These are phyloP conservation scores for Aaosphaeria arxii DNA, from an alignment of 2,329 filamentous ascomycete genomes.

Conservation along the genomic window DNA sequence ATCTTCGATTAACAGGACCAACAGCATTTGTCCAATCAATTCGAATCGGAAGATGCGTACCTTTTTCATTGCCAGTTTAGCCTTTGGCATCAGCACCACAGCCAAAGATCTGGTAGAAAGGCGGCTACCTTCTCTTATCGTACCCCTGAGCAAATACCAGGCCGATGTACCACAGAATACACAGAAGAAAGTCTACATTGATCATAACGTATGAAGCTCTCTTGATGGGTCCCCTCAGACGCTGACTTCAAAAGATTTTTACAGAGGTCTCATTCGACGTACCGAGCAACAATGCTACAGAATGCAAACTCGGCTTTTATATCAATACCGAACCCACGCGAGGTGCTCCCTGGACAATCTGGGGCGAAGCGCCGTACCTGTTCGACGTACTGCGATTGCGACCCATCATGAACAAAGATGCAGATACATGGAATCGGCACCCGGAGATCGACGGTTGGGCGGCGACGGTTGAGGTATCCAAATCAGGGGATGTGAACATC, in stretches of 20 bases:
- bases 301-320: conserved; percentile 24
- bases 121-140: conserved; percentile 31
- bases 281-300: conserved; percentile 16
- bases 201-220: conserved; percentile 10
- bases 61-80: conserved; percentile 8
- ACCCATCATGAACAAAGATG: conserved; percentile 21
- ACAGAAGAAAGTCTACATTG: conserved; percentile 16
- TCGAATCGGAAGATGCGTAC: conserved; percentile 15
- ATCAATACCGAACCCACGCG: conserved; percentile 16
- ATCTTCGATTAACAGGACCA: too few relatives aligned
- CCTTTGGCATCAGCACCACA: conserved; percentile 3
- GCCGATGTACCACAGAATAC: conserved; percentile 22
- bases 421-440: conserved; percentile 24
- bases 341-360: conserved; percentile 16
- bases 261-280: conserved; percentile 33
- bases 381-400: conserved; percentile 23
- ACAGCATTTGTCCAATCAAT: too few relatives aligned
- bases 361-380: conserved; percentile 13
- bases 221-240: not conserved
- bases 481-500: conserved; percentile 7
- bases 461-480: conserved; percentile 15
- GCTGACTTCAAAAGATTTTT: conserved; percentile 9
- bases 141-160: conserved; percentile 22
- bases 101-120: conserved; percentile 8
- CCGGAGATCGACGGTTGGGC: conserved; percentile 13